Conservation (phyloP, 441 rosid species). For the Populus tomentosa region DNA sequence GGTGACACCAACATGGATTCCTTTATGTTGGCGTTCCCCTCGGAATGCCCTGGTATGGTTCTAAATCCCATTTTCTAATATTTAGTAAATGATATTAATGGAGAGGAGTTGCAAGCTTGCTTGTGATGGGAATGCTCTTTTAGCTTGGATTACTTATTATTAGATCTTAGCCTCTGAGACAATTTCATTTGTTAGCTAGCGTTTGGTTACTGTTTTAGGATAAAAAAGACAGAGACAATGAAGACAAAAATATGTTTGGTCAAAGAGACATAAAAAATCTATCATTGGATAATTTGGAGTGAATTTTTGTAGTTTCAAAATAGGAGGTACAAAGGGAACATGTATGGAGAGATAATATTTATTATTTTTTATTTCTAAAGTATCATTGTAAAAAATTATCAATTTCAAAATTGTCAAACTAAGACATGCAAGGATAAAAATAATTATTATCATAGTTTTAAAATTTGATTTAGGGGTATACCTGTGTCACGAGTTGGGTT, state of each 20-base stretch:
- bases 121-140: constrained; percentile 21
- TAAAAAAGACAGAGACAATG: background rate
- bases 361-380: no score
- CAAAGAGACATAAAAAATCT: background rate
- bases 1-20: constrained; percentile 53
- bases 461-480: no score
- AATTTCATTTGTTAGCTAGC: constrained; percentile 1
- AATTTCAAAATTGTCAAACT: no score
- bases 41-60: constrained; percentile 57
- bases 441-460: no score
- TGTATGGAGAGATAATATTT: no score
- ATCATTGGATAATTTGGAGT: background rate
- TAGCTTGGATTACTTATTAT: constrained; percentile 12
- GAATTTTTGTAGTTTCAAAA: no score
- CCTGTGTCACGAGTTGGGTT: no score
- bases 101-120: constrained; percentile 23
- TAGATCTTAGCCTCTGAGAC: constrained; percentile 3
- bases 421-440: no score
- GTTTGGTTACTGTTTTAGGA: background rate
- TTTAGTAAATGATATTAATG: constrained; percentile 23
- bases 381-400: no score
- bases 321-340: no score
- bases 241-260: background rate
- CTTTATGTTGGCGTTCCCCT: constrained; percentile 56
- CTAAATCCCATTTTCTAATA: constrained; percentile 36